Evolutionary conservation across 352 stramenopile species (phyloP).

Genomic region (Globisporangium cylindrosporum): DNA sequence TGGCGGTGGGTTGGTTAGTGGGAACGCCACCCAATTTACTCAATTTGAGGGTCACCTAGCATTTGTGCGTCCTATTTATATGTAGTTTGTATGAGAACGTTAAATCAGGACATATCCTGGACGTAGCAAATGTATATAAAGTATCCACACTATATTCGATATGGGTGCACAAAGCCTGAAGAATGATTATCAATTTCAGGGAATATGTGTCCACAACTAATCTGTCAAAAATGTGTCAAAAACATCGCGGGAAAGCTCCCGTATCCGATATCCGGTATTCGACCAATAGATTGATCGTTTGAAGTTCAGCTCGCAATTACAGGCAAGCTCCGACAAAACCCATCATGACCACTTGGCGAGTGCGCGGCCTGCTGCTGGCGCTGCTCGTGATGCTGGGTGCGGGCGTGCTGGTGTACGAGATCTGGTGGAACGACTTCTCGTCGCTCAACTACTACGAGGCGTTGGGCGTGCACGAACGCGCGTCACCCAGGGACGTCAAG

Average conservation of each 20-base stretch:
- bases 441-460: conserved; percentile 37
- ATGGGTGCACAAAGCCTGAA: neutral
- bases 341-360: conserved; percentile 1
- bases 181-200: neutral
- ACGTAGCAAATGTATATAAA: neutral
- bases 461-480: conserved; percentile 25
- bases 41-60: conserved; percentile 11
- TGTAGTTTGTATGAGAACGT: neutral
- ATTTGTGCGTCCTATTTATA: neutral
- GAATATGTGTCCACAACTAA: neutral
- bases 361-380: conserved; percentile 9
- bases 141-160: neutral
- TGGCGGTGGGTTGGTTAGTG: conserved; percentile 3
- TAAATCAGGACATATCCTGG: neutral
- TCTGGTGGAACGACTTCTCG: conserved; percentile 36
- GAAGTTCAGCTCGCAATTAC: too few relatives aligned
- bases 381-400: conserved; percentile 4
- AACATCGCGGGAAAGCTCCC: too few relatives aligned
- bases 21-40: conserved; percentile 13
- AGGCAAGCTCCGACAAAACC: neutral
- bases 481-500: conserved; percentile 41
- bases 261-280: too few relatives aligned
- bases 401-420: conserved; percentile 24
- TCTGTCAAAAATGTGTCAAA: too few relatives aligned
- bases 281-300: too few relatives aligned